A percentile compares a stretch with the other conserved stretches of the same genome.
Evolutionary conservation across 257 asterid species (phyloP).

Genomic region (Scutellaria minor): DNA sequence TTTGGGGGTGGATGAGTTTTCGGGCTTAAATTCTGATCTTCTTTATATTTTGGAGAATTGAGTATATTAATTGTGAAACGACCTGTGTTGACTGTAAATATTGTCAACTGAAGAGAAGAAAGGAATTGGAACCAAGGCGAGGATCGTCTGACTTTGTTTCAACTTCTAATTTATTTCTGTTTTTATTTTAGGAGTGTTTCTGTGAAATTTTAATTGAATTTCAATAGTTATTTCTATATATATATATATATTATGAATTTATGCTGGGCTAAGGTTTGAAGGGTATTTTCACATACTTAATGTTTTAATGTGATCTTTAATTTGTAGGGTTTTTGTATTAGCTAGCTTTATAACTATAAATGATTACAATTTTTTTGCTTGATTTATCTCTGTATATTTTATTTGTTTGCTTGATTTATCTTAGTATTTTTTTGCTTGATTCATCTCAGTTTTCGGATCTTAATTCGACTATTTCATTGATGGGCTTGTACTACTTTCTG

Average conservation of each 20-base stretch:
- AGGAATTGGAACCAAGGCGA: neutral
- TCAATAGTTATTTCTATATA: neutral
- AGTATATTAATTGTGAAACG: constrained; percentile 31
- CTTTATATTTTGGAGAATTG: constrained; percentile 9
- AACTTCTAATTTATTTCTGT: constrained; percentile 1
- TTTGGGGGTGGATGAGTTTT: constrained; percentile 19
- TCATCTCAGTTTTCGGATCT: neutral
- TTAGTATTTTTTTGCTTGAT: neutral
- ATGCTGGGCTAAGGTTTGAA: neutral
- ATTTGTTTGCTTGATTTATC: neutral
- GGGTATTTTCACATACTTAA: neutral
- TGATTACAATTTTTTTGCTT: neutral
- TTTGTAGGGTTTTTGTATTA: neutral
- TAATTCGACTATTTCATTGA: neutral
- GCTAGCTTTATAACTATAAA: neutral
- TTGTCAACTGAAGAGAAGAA: constrained; percentile 27
- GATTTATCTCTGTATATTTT: neutral
- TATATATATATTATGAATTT: too few species aligned
- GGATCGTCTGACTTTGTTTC: constrained; percentile 27
- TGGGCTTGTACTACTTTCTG: neutral
- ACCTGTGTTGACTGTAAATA: constrained; percentile 11
- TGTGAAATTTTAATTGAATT: neutral
- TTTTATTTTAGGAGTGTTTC: too few species aligned
- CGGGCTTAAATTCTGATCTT: neutral
- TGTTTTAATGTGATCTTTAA: constrained; percentile 1